Conservation (phyloP, 345 rosid species). For the Cardamine occulta region DNA sequence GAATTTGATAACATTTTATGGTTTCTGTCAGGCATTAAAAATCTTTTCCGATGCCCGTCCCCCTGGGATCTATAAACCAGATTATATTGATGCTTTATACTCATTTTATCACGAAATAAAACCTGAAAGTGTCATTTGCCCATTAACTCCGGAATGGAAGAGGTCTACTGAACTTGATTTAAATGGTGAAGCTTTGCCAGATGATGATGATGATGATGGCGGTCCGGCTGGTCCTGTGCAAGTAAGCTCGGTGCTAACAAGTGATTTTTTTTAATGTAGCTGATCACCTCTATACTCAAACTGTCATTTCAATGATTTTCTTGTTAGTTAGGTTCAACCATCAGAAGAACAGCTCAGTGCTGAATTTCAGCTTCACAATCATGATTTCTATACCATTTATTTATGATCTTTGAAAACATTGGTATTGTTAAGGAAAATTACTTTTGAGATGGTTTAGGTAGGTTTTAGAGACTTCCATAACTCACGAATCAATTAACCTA, state of each 20-base stretch:
- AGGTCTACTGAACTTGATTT: slow-evolving; percentile 91
- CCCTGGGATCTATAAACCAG: slow-evolving; percentile 96
- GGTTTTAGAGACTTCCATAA: slow-evolving; percentile 24
- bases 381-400: not conserved
- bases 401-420: slow-evolving; percentile 20
- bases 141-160: slow-evolving; percentile 97
- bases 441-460: slow-evolving; percentile 18
- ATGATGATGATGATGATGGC: slow-evolving; percentile 49
- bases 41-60: slow-evolving; percentile 87
- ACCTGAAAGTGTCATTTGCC: slow-evolving; percentile 73
- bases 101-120: slow-evolving; percentile 89
- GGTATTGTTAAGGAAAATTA: slow-evolving; percentile 18
- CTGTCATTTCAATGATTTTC: slow-evolving; percentile 10
- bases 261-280: slow-evolving; percentile 1
- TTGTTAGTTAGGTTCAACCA: slow-evolving; percentile 10
- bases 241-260: slow-evolving; percentile 24
- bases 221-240: slow-evolving; percentile 42
- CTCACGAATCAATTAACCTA: not conserved
- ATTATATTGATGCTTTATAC: slow-evolving; percentile 82
- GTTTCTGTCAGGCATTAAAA: slow-evolving; percentile 71
- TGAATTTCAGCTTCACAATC: slow-evolving; percentile 2
- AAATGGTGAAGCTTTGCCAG: slow-evolving; percentile 84
- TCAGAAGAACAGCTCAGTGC: slow-evolving; percentile 2
- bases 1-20: slow-evolving; percentile 18
- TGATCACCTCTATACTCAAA: slow-evolving; percentile 4